A percentile compares a stretch with the other conserved stretches of the same genome.
Evolutionary conservation across 805 yeast genomes (phyloP).

Genomic region (Torulaspora maleeae): DNA sequence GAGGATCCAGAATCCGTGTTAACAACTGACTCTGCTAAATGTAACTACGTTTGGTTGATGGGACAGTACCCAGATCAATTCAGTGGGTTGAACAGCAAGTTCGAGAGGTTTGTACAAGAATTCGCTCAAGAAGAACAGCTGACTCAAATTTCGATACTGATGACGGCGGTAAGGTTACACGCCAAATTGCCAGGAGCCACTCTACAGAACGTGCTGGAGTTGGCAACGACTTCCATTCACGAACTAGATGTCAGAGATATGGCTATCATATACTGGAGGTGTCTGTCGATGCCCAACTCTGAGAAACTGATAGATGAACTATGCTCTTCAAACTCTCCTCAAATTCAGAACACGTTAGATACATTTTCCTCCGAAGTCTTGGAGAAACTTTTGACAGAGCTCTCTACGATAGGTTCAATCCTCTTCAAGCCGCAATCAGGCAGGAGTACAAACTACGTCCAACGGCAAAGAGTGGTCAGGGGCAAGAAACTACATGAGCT

Average conservation of each 20-base stretch:
- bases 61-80: slow-evolving; percentile 68
- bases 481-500: slow-evolving; percentile 70
- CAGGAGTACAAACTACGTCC: slow-evolving; percentile 39
- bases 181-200: slow-evolving; percentile 41
- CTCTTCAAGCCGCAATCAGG: slow-evolving; percentile 79
- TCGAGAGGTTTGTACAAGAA: slow-evolving; percentile 44
- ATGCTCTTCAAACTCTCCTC: slow-evolving; percentile 50
- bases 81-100: slow-evolving; percentile 46
- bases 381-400: slow-evolving; percentile 63
- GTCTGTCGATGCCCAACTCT: slow-evolving; percentile 46
- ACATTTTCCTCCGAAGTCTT: slow-evolving; percentile 64
- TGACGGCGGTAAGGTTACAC: slow-evolving; percentile 57
- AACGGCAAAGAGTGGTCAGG: slow-evolving; percentile 35
- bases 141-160: slow-evolving; percentile 56
- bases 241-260: slow-evolving; percentile 77
- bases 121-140: slow-evolving; percentile 56
- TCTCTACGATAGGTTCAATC: slow-evolving; percentile 83
- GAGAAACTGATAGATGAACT: slow-evolving; percentile 25
- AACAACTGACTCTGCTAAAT: slow-evolving; percentile 44
- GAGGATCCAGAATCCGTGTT: slow-evolving; percentile 43
- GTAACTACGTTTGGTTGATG: slow-evolving; percentile 60
- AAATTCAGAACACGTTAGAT: slow-evolving; percentile 67
- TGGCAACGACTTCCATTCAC: slow-evolving; percentile 60
- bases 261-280: slow-evolving; percentile 77
- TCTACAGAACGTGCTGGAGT: slow-evolving; percentile 56